These are phyloP conservation scores for Stephania yunnanensis DNA, from an alignment of 164 flowering plant species.

Conservation along the genomic window DNA sequence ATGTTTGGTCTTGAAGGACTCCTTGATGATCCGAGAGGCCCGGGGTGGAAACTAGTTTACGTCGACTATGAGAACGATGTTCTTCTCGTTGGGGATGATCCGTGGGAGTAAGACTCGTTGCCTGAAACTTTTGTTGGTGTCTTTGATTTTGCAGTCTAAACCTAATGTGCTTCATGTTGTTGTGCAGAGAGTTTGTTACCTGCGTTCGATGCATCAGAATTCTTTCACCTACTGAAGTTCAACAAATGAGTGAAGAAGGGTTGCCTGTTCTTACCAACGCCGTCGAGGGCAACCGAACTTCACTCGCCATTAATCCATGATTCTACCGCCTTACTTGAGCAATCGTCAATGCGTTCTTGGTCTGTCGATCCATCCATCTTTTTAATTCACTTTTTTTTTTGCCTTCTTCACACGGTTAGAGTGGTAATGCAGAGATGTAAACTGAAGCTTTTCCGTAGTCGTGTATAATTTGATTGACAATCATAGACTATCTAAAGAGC, in stretches of 20 bases:
- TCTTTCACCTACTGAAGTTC: slow-evolving; percentile 89
- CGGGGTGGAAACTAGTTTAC: slow-evolving; percentile 88
- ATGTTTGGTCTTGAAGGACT: slow-evolving; percentile 93
- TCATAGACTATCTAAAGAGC: neutral
- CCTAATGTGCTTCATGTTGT: neutral
- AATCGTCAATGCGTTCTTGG: neutral
- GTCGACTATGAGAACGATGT: slow-evolving; percentile 95
- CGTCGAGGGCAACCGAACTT: slow-evolving; percentile 29
- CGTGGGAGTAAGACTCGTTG: slow-evolving; percentile 84
- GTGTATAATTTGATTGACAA: neutral
- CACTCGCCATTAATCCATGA: neutral
- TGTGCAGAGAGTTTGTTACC: slow-evolving; percentile 86
- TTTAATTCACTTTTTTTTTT: neutral
- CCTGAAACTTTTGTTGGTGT: neutral
- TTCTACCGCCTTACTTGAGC: neutral
- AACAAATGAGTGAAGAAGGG: slow-evolving; percentile 97
- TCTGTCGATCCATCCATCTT: neutral
- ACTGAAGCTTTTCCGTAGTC: neutral
- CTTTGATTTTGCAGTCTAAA: neutral
- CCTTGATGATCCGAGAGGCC: slow-evolving; percentile 62
- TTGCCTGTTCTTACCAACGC: slow-evolving; percentile 62
- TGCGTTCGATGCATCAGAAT: slow-evolving; percentile 95
- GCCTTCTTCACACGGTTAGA: neutral
- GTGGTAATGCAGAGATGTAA: neutral
- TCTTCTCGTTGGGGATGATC: slow-evolving; percentile 98